phyloP scores from a whole-genome alignment of 1,284 basidiomycete species.

The Naganishia sp. region DNA sequence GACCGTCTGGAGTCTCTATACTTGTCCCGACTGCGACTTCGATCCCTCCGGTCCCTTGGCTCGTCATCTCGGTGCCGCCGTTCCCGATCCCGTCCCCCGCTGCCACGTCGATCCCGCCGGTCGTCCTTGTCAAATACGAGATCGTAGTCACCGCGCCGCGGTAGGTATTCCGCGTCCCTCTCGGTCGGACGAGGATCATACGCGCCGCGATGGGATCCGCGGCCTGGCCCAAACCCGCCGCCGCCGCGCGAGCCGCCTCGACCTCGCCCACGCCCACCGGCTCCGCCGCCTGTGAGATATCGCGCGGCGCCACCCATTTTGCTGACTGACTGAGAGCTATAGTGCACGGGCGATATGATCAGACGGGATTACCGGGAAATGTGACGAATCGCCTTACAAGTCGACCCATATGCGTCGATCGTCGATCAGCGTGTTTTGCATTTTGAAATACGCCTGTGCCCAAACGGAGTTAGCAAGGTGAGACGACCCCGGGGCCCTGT shows the following conservation, averaged over 20 bases:
- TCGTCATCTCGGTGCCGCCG: conserved; percentile 10
- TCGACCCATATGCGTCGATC: conserved; percentile 99
- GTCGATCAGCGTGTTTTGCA: conserved; percentile 99
- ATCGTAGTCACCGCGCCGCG: conserved; percentile 35
- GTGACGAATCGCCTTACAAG: conserved; percentile 62
- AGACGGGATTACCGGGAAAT: no score
- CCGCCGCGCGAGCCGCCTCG: conserved; percentile 41
- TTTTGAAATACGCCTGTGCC: conserved; percentile 90
- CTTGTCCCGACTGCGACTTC: conserved; percentile 28
- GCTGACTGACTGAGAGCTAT: conserved; percentile 83
- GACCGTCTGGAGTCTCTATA: conserved; percentile 21
- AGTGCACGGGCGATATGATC: no score
- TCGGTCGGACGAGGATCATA: conserved; percentile 37
- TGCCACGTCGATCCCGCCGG: conserved; percentile 2
- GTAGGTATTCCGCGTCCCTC: conserved; percentile 29
- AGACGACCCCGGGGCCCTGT: not conserved
- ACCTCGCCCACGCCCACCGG: conserved; percentile 39
- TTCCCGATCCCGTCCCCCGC: conserved; percentile 32
- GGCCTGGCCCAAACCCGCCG: conserved; percentile 19
- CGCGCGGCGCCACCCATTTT: conserved; percentile 58
- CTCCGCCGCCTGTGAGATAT: conserved; percentile 42
- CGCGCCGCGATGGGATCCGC: conserved; percentile 25
- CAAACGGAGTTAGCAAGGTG: not conserved
- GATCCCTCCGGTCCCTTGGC: conserved; percentile 29
- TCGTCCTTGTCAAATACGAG: conserved; percentile 36